phyloP scores from a whole-genome alignment of 306 rosid species.

The Vigna trinervia region DNA sequence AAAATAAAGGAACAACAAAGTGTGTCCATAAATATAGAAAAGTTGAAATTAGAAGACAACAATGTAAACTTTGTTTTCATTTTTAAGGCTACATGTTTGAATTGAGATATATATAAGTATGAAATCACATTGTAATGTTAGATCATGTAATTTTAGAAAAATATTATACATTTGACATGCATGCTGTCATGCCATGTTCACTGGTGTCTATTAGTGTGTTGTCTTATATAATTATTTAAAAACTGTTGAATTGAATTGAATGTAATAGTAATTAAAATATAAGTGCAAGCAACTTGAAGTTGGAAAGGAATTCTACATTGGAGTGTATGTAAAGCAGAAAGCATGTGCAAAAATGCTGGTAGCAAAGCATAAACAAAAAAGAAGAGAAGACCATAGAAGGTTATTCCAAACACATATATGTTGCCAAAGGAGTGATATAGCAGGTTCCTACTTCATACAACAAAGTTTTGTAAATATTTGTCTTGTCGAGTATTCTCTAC shows the following conservation, averaged over 20 bases:
- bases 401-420: conserved; percentile 48
- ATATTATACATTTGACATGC: background rate
- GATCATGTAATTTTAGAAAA: background rate
- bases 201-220: background rate
- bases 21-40: background rate
- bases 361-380: conserved; percentile 34
- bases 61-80: background rate
- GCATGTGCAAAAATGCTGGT: conserved; percentile 47
- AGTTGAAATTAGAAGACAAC: background rate
- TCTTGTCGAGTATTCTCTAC: conserved; percentile 44
- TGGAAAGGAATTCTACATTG: no score
- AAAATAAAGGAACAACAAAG: no score
- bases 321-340: conserved; percentile 11
- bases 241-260: no score
- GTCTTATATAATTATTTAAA: no score
- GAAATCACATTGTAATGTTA: background rate
- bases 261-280: no score
- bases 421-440: conserved; percentile 44
- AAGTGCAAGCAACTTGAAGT: background rate
- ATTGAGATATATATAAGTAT: background rate
- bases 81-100: background rate
- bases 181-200: background rate
- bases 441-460: background rate
- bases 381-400: conserved; percentile 33
- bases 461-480: conserved; percentile 17